Evolutionary conservation across 2,329 filamentous ascomycete species (phyloP), one percentile per base, ranked within the genome.

Genomic region (Pseudocercospora cruenta): DNA sequence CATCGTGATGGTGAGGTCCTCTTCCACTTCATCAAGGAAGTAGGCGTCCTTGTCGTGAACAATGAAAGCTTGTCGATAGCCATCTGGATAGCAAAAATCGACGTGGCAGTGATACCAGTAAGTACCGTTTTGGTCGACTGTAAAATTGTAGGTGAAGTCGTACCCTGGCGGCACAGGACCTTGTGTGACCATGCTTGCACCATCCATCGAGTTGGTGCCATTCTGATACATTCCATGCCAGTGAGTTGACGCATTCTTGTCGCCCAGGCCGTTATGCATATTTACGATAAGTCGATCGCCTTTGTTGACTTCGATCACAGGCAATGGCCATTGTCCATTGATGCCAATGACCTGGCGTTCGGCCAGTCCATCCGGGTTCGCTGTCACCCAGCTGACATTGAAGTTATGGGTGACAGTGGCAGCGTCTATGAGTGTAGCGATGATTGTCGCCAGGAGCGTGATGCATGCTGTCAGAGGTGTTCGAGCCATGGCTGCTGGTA

Each of bases 221-320:
- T 91, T 91, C 74, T 93, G 90, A 74, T 87, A 92, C 69, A 94
- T 83, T 16, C 91, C 91, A 71, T 94, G 91, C 76, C 91, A 94
- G 75, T 94, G 91, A 4, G 94, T 82, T 31, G 84, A 85, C 8
- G 89, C 90, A 8, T 84, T 85, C 70, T 85, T 77, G 69, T 92
- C 90, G 14, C 82, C 80, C 0, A 90, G 86, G 19, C 85, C 82
- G 71, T 94, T 94, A 69, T 86, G 80, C 57, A 92, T 82, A 28
- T 91, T 87, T 53, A 93, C 86, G 4, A 91, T 77, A 6, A 94
- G 77, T 0, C 84, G 87, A 71, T 95, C 91, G n/a, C 90, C 91
- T 69, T 91, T 88, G 71, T 91, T 91, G 67, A 88, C 87, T 68
- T 91, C 86, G 51, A 95, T 86, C 55, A 91, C 77, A 4, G 91